Base-by-base conservation (phyloP, 176 grass and related monocot genomes). In the Rhipidocladum racemiflorum region DNA sequence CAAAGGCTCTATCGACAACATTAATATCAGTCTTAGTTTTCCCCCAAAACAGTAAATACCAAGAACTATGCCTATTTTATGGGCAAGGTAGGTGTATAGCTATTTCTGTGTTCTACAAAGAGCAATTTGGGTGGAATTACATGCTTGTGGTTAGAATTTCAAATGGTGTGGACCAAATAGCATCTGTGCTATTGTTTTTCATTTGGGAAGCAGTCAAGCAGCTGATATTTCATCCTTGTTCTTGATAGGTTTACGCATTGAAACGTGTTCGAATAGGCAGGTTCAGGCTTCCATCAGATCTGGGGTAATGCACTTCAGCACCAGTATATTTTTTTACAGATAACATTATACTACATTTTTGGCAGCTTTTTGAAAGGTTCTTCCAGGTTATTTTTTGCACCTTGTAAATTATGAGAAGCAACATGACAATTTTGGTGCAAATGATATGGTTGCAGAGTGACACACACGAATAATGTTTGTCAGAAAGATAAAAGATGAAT, bases 271-370 rank as follows among this genome's bases (percentile, higher is more conserved):
- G 92, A 32, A 82, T 98, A 69, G 92, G 92, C 78, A 74, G 82
- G 85, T 90, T 95, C 89, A 89, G 91, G 71, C 90, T 98, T 78
- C 92, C 96, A 17, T 80, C 92, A 76, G 92, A 95, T 83, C 86
- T 95, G 21, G 85, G 90, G 96, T 98, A 95, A 87, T 86, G 74
- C 66, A 59, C 40, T 55, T 77, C 61, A 81, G 39, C 21, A 72
- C 48, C 2, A 44, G 9, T 76, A 55, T 64, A 74, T 76, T 50
- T 42, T 42, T 82, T 54, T 44, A 17, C 8, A 24, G 28, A 45
- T 68, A 29, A 36, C 53, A 29, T 70, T 75, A 28, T 35, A 67
- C 38, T 24, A 17, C 72, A 14, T 30, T 45, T 80, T 45, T 61
- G 12, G 44, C 61, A 73, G 45, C 56, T 53, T 76, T 75, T 46